Base-by-base conservation (phyloP, 2,329 filamentous ascomycete genomes). In the Boeremia exigua region DNA sequence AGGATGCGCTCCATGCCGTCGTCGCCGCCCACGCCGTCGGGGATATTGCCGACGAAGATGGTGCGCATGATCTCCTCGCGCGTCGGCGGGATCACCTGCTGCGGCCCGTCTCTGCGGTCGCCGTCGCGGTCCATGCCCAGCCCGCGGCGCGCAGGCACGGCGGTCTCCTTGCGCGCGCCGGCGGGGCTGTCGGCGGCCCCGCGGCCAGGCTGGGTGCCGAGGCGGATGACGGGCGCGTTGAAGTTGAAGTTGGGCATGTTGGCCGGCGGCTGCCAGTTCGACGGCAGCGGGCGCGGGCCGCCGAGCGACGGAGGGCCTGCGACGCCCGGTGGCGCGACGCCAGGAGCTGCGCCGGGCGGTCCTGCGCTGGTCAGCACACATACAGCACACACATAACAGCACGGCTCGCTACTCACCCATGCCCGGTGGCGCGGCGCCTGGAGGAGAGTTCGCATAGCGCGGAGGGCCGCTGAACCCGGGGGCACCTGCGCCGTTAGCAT, bases 211-310 rank as follows among this genome's bases (percentile, higher is more conserved):
- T 88, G 85, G 1, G 92, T 94, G 37, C 94, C 95, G 40, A 99
- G 84, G 51, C 95, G 90, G 71, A 99, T 98, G 57, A 98, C 92
- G 53, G 94, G 93, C 32, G 95, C 95, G 70, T 91, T 96, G 81
- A 98, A 96, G 80, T 99, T 97, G 81, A 99, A 96, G 75, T 96
- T 96, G 47, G 94, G 92, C 84, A 97, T 91, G 73, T 95, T 96
- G 46, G 90, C 82, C 9, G 94, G 93, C 44, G 92, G 87, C 80
- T 96, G 91, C 78, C 96, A 97, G 76, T 87, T 91, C 56, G 88
- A 81, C 59, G 91, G 92, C 62, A 96, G 87, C 70, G 86, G 88
- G 76, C 85, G 90, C 74, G 90, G 90, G 81, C 90, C 88, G 80
- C 88, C 90, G 79, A 90, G 85, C 80, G 91, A 89, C 68, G 88